Evolutionary conservation across 1,284 basidiomycete species (phyloP).

Genomic region (Trametes polyzona): DNA sequence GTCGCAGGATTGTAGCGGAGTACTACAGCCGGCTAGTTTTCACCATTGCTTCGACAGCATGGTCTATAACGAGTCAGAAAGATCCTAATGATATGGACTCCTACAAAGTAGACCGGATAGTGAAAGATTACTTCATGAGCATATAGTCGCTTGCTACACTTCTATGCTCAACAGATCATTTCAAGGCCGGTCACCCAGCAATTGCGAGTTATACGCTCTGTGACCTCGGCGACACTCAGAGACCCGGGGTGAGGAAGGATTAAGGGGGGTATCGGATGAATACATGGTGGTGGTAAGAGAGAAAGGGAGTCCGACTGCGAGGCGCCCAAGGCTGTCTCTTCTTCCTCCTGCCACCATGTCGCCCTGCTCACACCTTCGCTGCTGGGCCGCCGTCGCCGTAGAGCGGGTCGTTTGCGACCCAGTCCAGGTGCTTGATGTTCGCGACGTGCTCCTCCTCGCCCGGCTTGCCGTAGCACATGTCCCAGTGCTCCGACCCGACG

Average conservation of each 20-base stretch:
- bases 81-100: no score
- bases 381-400: slow-evolving; percentile 44
- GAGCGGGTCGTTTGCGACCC: slow-evolving; percentile 45
- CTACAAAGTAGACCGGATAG: no score
- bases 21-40: no score
- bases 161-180: no score
- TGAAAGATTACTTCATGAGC: no score
- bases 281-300: background rate
- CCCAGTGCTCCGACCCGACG: slow-evolving; percentile 39
- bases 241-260: background rate
- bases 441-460: slow-evolving; percentile 34
- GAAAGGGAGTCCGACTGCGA: background rate
- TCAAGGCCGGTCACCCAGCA: no score
- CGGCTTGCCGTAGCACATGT: slow-evolving; percentile 41
- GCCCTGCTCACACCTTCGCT: background rate
- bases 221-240: no score
- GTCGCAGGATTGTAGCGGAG: no score
- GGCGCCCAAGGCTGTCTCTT: background rate
- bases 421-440: slow-evolving; percentile 37
- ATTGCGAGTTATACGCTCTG: no score
- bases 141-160: no score
- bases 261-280: background rate
- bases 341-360: background rate
- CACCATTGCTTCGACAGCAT: no score
- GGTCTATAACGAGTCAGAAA: no score